Base-by-base conservation (phyloP, 371 early-diverging fungal genomes). In the Zychaea mexicana region DNA sequence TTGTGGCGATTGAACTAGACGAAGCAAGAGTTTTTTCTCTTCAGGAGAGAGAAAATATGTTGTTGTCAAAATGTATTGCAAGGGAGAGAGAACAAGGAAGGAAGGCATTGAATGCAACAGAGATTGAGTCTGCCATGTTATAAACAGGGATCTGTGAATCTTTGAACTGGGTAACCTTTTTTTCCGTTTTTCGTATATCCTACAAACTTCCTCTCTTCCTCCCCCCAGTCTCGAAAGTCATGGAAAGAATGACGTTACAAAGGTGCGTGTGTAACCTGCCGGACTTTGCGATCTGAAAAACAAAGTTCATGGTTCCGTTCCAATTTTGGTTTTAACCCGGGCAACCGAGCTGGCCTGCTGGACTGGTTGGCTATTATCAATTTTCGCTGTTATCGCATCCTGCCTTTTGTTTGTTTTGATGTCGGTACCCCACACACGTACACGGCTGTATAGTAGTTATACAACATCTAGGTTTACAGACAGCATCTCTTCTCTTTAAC, bases 291-390 rank as follows among this genome's bases (percentile, higher is more conserved):
- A 49, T 49, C 49, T 49, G 49, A 49, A 49, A 49, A 49, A 49
- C 49, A 49, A 49, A 49, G 49, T 49, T 49, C 49, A 49, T 49
- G 49, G 49, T 49, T 49, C 49, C 49, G 49, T 49, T 19, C 49
- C 49, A 49, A 22, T 24, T 49, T 49, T 49, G 26, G 49, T 24
- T 49, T 49, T 49, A 49, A 49, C 49, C 49, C 49, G 49, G 49
- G 49, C 49, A 24, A 49, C 49, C 49, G 49, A 49, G 26, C 22
- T 49, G 3, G n/a, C n/a, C n/a, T n/a, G n/a, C n/a, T n/a, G n/a
- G n/a, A n/a, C n/a, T n/a, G n/a, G n/a, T n/a, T n/a, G n/a, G n/a
- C n/a, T n/a, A n/a, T n/a, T 17, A 49, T 5, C 10, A 49, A 49
- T 36, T 36, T n/a, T n/a, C n/a, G n/a, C n/a, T n/a, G n/a, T n/a